Evolutionary conservation across 1,284 basidiomycete species (phyloP), one percentile per base, ranked within the genome.

Genomic region (Apiotrichum gamsii): DNA sequence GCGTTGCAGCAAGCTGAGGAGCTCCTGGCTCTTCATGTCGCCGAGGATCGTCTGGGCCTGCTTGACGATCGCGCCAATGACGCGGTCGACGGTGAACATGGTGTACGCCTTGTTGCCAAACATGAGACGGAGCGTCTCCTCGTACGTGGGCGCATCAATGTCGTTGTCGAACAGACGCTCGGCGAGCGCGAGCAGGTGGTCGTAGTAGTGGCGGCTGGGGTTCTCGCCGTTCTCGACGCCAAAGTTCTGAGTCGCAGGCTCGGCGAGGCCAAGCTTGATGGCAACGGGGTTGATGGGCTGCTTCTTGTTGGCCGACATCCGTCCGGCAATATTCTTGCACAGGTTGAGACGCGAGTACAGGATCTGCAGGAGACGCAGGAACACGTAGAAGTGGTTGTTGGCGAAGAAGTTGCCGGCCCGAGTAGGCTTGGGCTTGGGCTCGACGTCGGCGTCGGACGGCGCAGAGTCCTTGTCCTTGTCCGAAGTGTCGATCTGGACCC

Each of bases 111-210:
- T 87, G 57, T 84, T 93, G 28, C 90, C 89, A 75, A 94, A 97
- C 79, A 98, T 93, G 81, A 88, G 90, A 51, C 95, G 77, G 78
- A 95, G 83, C 60, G 90, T 87, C 68, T 98, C 94, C 69, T 98
- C 95, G 64, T 90, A 97, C 16, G 83, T 82, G 24, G 79, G 75
- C 63, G 85, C 86, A 71, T 97, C 94, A 54, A 97, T 78, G 64
- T 97, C 91, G 52, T 81, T 85, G 62, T 91, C 89, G 64, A 97
- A 97, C 40, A 95, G 72, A 75, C 89, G 88, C 73, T 95, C 91
- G 67, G 87, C 88, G n/a, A 90, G 84, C 52, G 86, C 88, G 36
- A 97, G 77, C 38, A 95, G 78, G 62, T 93, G 90, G 72, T 83
- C 78, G 73, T 97, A 97, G 56, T 90, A 83, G 68, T 90, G 76